Evolutionary conservation across 2,329 filamentous ascomycete species (phyloP).

Genomic region (Pseudogymnoascus sp.): DNA sequence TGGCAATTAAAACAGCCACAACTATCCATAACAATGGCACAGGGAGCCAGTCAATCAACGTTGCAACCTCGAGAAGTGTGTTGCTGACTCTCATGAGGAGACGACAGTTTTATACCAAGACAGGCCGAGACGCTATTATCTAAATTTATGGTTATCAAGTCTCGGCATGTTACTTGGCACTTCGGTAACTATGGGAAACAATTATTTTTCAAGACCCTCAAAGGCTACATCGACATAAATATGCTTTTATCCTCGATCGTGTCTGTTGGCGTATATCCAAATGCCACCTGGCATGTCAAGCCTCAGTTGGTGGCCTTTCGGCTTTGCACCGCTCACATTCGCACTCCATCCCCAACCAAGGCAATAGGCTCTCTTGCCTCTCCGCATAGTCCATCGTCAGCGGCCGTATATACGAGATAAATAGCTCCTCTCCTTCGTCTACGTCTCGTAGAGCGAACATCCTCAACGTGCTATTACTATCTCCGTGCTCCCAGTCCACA

Average conservation of each 20-base stretch:
- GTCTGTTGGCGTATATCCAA: background rate
- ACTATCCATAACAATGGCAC: background rate
- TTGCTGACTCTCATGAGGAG: background rate
- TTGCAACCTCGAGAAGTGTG: background rate
- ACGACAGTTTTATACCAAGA: background rate
- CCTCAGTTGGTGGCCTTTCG: background rate
- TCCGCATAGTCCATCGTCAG: constrained; percentile 7
- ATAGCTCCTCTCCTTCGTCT: constrained; percentile 20
- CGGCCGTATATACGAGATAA: constrained; percentile 21
- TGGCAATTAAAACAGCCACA: background rate
- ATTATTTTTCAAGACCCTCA: background rate
- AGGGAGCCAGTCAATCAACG: background rate
- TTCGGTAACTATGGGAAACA: background rate
- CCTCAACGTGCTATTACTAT: constrained; percentile 19
- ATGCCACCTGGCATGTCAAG: background rate
- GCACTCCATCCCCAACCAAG: constrained; percentile 14
- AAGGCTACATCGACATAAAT: background rate
- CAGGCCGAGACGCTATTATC: background rate
- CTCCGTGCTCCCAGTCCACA: constrained; percentile 23
- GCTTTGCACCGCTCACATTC: constrained; percentile 2
- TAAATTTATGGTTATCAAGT: background rate
- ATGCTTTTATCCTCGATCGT: background rate
- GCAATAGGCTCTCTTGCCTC: constrained; percentile 11
- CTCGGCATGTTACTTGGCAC: constrained; percentile 1
- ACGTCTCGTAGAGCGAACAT: constrained; percentile 20